Base-by-base conservation (phyloP, 2,329 filamentous ascomycete genomes). In the Neofusicoccum kwambonambiense region DNA sequence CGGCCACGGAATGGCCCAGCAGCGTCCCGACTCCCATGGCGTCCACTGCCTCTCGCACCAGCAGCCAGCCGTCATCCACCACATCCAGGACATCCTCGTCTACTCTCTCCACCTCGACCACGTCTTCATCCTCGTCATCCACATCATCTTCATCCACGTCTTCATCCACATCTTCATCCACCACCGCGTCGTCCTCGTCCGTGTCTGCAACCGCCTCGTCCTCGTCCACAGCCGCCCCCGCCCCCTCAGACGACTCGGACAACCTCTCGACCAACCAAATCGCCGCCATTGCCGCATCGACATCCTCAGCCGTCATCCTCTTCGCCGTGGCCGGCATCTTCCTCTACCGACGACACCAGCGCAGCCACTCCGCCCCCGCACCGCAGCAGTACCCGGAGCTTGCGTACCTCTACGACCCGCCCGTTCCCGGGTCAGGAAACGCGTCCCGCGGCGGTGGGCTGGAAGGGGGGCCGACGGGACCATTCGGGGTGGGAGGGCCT, bases 381-480 rank as follows among this genome's bases (percentile, higher is more conserved):
- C 27, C 27, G 4, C 74, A 71, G 42, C 70, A 70, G 13, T 77
- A 77, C 56, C 75, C 75, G 0, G 70, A 75, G 58, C 61, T 71
- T 7, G 74, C 73, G 7, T 76, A 75, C 44, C 64, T 76, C 3
- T 77, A 77, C 61, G 75, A 77, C 61, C 72, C 76, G 13, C 64
- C 64, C 22, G 57, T 65, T 2, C 56, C 64, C 3, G 56, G 56
- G 8, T 60, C 31, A 1, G 31, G 15, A 6, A 37, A 49, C n/a
- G 41, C 17, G 11, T 60, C 56, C 2, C 54, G 27, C 27, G 27
- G 34, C 35, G 31, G 34, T 1, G 47, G 17, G 1, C 37, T 41
- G 5, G 49, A 4, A 31, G 17, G 47, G 52, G 56, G 4, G n/a
- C 56, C 34, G 34, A 37, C 57, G 57, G 45, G 8, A 19, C 39